Evolutionary conservation across 371 early-diverging fungal species (phyloP).

Genomic region (Cokeromyces recurvatus): DNA sequence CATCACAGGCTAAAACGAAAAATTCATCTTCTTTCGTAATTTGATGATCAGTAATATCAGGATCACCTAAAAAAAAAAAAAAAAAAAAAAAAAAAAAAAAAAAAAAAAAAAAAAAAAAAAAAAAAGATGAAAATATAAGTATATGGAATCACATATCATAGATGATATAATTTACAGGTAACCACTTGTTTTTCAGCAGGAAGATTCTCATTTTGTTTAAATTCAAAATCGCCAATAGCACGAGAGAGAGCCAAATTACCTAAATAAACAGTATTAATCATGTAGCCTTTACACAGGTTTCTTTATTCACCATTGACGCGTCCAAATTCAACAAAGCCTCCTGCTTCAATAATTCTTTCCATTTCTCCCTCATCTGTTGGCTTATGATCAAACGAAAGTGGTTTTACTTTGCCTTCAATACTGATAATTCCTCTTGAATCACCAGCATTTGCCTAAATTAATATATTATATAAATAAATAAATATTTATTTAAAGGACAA

Average conservation of each 20-base stretch:
- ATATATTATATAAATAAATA: no score
- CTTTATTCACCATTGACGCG: constrained; percentile 97
- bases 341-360: constrained; percentile 77
- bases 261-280: constrained; percentile 3
- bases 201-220: constrained; percentile 73
- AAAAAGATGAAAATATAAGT: no score
- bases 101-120: no score
- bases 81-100: background rate
- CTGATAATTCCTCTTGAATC: constrained; percentile 88
- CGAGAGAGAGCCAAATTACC: constrained; percentile 90
- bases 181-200: constrained; percentile 84
- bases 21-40: constrained; percentile 78
- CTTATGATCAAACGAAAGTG: constrained; percentile 91
- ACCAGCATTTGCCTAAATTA: constrained; percentile 82
- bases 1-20: constrained; percentile 92
- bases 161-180: constrained; percentile 51
- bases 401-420: constrained; percentile 59
- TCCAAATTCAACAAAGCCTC: constrained; percentile 94
- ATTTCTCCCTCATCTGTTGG: constrained; percentile 75
- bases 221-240: constrained; percentile 95
- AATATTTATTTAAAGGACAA: no score
- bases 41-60: constrained; percentile 66
- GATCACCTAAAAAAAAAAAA: constrained; percentile 24
- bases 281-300: constrained; percentile 8
- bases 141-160: background rate